Conservation (phyloP, 257 asterid genomes). For the Paulownia fortunei region DNA sequence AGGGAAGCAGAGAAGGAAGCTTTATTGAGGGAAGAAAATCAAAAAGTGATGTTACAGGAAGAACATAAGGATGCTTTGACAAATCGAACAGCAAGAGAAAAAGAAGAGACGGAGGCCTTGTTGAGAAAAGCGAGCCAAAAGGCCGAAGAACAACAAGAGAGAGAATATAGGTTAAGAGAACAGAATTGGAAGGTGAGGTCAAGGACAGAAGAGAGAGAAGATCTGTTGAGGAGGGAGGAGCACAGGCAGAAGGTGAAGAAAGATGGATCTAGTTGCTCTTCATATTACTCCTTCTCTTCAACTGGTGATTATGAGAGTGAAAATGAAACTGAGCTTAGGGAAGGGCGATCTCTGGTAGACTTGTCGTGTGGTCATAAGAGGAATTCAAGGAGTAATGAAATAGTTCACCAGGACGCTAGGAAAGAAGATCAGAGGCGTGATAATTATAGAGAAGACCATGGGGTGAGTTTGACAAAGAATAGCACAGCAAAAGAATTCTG, state of each 20-base stretch:
- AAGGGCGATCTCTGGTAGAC: slow-evolving; percentile 46
- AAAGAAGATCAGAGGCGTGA: slow-evolving; percentile 41
- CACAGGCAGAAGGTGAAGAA: slow-evolving; percentile 54
- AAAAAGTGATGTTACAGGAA: slow-evolving; percentile 33
- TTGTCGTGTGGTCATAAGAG: slow-evolving; percentile 37
- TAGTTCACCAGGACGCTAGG: slow-evolving; percentile 37
- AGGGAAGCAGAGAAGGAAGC: slow-evolving; percentile 31
- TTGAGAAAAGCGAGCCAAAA: slow-evolving; percentile 37
- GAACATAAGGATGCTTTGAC: slow-evolving; percentile 28
- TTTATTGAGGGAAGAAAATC: slow-evolving; percentile 33
- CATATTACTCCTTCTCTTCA: slow-evolving; percentile 78
- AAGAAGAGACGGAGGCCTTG: slow-evolving; percentile 39
- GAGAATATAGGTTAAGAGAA: slow-evolving; percentile 30
- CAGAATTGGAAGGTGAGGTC: slow-evolving; percentile 46
- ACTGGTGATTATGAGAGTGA: slow-evolving; percentile 59
- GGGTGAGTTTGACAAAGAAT: slow-evolving; percentile 44
- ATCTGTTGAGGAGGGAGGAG: slow-evolving; percentile 46
- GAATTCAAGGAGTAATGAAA: slow-evolving; percentile 47
- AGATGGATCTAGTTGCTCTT: slow-evolving; percentile 81
- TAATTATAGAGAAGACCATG: slow-evolving; percentile 47
- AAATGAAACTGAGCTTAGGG: slow-evolving; percentile 50
- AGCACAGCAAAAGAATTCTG: slow-evolving; percentile 35
- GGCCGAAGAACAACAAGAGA: slow-evolving; percentile 29
- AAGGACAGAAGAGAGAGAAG: slow-evolving; percentile 51
- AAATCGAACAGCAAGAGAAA: slow-evolving; percentile 27